Evolutionary conservation across 2,329 filamentous ascomycete species (phyloP).

Genomic region (Periconia macrospinosa): DNA sequence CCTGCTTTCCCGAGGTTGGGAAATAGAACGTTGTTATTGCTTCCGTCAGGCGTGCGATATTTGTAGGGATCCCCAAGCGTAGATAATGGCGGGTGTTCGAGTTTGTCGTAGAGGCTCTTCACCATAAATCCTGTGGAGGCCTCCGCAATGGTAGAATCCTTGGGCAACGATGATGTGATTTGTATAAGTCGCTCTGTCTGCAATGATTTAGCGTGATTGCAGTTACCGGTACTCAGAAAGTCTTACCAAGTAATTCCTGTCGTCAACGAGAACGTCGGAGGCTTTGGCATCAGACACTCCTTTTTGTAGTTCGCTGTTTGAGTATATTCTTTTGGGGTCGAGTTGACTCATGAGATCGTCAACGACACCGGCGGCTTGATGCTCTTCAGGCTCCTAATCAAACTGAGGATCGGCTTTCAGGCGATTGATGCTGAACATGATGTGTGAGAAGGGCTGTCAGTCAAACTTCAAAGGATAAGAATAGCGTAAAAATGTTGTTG

Average conservation of each 20-base stretch:
- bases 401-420: neutral
- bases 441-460: neutral
- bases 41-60: constrained; percentile 3
- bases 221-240: neutral
- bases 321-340: constrained; percentile 1
- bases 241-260: constrained; percentile 12
- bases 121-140: constrained; percentile 5
- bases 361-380: constrained; percentile 2
- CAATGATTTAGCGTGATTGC: neutral
- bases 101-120: constrained; percentile 40
- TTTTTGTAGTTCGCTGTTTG: constrained; percentile 5
- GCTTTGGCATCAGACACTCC: constrained; percentile 3
- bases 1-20: constrained; percentile 29
- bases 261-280: constrained; percentile 1
- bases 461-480: neutral
- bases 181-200: constrained; percentile 10
- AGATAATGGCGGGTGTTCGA: constrained; percentile 44
- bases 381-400: constrained; percentile 1
- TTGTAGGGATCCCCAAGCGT: constrained; percentile 6
- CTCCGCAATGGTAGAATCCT: constrained; percentile 1
- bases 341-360: constrained; percentile 6
- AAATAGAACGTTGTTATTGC: constrained; percentile 1
- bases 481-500: too few relatives aligned
- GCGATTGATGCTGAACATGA: constrained; percentile 1
- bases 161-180: constrained; percentile 7